Evolutionary conservation across 1,139 yeast species (phyloP).

Genomic region (Scheffersomyces quercinus): DNA sequence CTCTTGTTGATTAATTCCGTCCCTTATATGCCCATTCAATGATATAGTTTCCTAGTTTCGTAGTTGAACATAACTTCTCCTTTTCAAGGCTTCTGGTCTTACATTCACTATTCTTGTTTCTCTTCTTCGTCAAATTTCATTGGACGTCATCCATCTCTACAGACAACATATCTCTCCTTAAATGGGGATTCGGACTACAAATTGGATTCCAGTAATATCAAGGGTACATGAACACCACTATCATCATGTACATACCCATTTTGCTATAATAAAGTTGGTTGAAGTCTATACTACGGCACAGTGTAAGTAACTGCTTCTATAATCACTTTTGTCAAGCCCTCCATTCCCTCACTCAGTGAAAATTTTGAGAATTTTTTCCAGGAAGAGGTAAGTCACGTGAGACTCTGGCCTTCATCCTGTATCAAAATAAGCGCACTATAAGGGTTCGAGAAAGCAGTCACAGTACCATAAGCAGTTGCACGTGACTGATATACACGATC

Average conservation of each 20-base stretch:
- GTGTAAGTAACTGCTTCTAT: too few species aligned
- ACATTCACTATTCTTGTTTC: too few species aligned
- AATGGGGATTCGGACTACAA: too few species aligned
- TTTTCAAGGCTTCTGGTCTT: too few species aligned
- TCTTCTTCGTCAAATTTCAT: too few species aligned
- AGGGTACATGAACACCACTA: not conserved
- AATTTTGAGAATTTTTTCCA: conserved; percentile 1
- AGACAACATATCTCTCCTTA: too few species aligned
- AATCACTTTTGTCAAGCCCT: not conserved
- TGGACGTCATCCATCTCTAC: too few species aligned
- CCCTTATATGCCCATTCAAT: too few species aligned
- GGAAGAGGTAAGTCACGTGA: conserved; percentile 2
- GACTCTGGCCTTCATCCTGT: not conserved
- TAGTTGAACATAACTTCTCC: too few species aligned
- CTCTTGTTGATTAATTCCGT: too few species aligned
- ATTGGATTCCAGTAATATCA: not conserved
- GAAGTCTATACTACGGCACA: not conserved
- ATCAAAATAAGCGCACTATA: not conserved
- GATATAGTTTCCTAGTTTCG: too few species aligned
- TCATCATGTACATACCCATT: conserved; percentile 16
- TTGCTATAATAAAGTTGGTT: conserved; percentile 12
- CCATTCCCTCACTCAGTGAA: conserved; percentile 1
- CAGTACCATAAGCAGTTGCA: conserved; percentile 2
- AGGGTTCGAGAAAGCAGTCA: conserved; percentile 10
- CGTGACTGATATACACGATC: not conserved